Conservation (phyloP, 441 rosid genomes). For the Rhodomyrtus psidioides region DNA sequence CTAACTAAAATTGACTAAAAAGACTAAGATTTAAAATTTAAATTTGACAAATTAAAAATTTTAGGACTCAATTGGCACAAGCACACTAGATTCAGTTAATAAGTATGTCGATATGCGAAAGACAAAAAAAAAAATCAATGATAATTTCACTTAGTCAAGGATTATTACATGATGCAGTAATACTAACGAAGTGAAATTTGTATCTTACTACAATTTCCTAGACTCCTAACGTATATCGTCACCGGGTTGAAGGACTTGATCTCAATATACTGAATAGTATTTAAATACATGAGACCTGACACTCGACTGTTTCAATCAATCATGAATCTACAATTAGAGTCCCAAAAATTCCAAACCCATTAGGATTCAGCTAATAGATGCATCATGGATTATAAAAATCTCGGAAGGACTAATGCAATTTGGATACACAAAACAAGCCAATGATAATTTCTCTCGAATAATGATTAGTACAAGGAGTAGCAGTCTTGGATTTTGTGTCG, state of each 20-base stretch:
- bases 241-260: neutral
- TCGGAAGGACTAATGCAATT: neutral
- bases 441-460: neutral
- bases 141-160: neutral
- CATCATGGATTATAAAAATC: neutral
- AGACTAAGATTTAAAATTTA: rapidly evolving
- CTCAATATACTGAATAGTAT: neutral
- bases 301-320: neutral
- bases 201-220: neutral
- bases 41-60: neutral
- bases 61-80: rapidly evolving
- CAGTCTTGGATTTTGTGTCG: neutral
- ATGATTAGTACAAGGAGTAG: neutral
- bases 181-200: neutral
- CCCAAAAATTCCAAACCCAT: neutral
- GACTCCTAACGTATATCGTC: neutral
- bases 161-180: neutral
- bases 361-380: neutral
- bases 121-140: neutral
- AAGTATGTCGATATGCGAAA: neutral
- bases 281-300: neutral
- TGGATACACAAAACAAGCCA: neutral
- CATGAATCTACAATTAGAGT: neutral
- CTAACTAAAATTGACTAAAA: neutral
- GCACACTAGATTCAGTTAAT: neutral